A percentile compares a stretch with the other conserved stretches of the same genome.
phyloP scores from a whole-genome alignment of 352 stramenopile genomes.

The Globisporangium rhizosaccharum region DNA sequence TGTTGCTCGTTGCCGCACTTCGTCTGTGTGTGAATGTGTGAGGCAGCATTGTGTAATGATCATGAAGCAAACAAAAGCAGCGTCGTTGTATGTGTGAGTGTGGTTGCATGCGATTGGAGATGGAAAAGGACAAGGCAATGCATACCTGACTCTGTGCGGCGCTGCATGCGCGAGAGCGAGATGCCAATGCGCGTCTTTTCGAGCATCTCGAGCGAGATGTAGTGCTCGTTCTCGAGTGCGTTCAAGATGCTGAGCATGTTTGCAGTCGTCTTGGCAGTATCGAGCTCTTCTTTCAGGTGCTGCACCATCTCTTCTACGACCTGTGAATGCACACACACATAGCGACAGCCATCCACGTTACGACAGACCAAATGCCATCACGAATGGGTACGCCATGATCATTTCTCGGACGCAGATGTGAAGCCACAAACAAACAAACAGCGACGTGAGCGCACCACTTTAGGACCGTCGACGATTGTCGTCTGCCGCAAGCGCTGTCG shows the following conservation, averaged over 20 bases:
- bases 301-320: constrained; percentile 51
- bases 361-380: too few species aligned
- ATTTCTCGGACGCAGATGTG: too few species aligned
- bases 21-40: constrained; percentile 1
- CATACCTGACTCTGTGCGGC: constrained; percentile 27
- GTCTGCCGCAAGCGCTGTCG: constrained; percentile 49
- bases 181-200: constrained; percentile 60
- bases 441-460: constrained; percentile 30
- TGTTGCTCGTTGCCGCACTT: constrained; percentile 33
- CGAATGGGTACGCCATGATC: too few species aligned
- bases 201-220: constrained; percentile 78
- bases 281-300: constrained; percentile 60
- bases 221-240: constrained; percentile 46
- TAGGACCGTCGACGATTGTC: constrained; percentile 57
- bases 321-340: too few species aligned
- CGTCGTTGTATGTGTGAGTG: too few species aligned
- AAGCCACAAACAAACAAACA: too few species aligned
- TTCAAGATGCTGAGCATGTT: constrained; percentile 48
- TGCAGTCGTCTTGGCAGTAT: constrained; percentile 36
- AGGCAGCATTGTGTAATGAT: not conserved
- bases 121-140: too few species aligned
- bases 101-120: too few species aligned
- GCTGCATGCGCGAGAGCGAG: constrained; percentile 31
- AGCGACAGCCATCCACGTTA: too few species aligned
- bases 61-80: too few species aligned